Percentiles rank a stretch among this genome's conserved stretches.
phyloP scores from a whole-genome alignment of 768 basidiomycete species.

The Agrocybe praecox region DNA sequence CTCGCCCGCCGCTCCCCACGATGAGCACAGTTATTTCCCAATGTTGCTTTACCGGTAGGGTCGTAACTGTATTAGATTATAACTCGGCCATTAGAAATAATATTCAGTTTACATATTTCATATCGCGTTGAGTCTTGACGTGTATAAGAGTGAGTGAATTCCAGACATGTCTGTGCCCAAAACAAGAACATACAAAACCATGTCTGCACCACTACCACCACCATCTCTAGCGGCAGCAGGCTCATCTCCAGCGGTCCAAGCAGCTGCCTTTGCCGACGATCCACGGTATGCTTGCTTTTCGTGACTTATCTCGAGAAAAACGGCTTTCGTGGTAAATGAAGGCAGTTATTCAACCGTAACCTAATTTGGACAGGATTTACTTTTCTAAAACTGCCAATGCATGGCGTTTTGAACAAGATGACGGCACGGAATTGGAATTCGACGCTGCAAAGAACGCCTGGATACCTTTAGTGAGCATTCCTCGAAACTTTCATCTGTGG shows the following conservation, averaged over 20 bases:
- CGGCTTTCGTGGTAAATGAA: slow-evolving; percentile 16
- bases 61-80: slow-evolving; percentile 5
- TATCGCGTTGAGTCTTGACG: not conserved
- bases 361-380: slow-evolving; percentile 55
- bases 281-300: slow-evolving; percentile 50
- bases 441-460: slow-evolving; percentile 75
- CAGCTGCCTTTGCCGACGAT: slow-evolving; percentile 77
- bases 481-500: not conserved
- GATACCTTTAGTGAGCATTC: slow-evolving; percentile 74
- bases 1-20: slow-evolving; percentile 82
- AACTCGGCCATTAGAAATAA: not conserved
- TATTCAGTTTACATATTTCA: not conserved
- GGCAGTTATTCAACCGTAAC: slow-evolving; percentile 22
- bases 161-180: slow-evolving; percentile 29
- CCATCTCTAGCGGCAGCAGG: slow-evolving; percentile 53
- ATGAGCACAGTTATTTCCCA: slow-evolving; percentile 81
- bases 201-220: slow-evolving; percentile 47
- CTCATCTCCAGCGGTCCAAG: slow-evolving; percentile 56
- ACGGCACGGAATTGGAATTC: slow-evolving; percentile 91
- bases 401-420: slow-evolving; percentile 90
- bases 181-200: slow-evolving; percentile 40
- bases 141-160: not conserved
- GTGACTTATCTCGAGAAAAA: slow-evolving; percentile 13
- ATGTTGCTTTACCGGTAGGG: slow-evolving; percentile 63
- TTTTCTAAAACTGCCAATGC: slow-evolving; percentile 74